Evolutionary conservation across 352 stramenopile species (phyloP), one percentile per base, ranked within the genome.

Genomic region (Poterioochromonas sp.): DNA sequence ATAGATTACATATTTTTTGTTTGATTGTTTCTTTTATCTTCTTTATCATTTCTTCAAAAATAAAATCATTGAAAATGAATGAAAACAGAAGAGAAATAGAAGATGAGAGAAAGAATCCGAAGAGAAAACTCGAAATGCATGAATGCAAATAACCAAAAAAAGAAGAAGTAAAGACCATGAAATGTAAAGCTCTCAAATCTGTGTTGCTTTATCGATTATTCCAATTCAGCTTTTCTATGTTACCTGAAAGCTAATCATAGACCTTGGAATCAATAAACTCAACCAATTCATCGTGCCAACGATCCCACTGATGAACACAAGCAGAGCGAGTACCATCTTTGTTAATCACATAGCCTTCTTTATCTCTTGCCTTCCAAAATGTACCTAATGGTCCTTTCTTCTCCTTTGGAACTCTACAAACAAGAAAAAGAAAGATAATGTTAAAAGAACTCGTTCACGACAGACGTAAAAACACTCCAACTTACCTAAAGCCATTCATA

Each of bases 291-390:
- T 74, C 65, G 29, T 58, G 29, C 37, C 37, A 74, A 58, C 65
- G 65, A 64, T 78, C 71, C 71, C 71, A 78, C 49, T 78, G 71
- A 64, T 78, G 71, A 29, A 78, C 71, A 71, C 53, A 68, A 41
- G 71, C 71, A 26, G 41, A 65, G 12, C 60, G 53, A 37, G 20
- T 65, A 26, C 71, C 71, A 64, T 78, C 71, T 8, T 71, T 35
- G 29, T 78, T 78, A 29, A 78, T 35, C 1, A 78, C 41, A 40
- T 41, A 78, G 5, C 71, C 71, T 22, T 78, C 53, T 58, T 54
- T 54, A 39, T 74, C 65, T 40, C 65, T 2, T 34, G 29, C 32
- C 29, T 74, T 74, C 65, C 65, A 74, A n/a, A 74, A 74, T 18
- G 37, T 74, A 74, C 29, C 65, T 35, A 74, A 39, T 58, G 65